Conservation (phyloP, 2,329 filamentous ascomycete genomes). For the Colletotrichum sp. region DNA sequence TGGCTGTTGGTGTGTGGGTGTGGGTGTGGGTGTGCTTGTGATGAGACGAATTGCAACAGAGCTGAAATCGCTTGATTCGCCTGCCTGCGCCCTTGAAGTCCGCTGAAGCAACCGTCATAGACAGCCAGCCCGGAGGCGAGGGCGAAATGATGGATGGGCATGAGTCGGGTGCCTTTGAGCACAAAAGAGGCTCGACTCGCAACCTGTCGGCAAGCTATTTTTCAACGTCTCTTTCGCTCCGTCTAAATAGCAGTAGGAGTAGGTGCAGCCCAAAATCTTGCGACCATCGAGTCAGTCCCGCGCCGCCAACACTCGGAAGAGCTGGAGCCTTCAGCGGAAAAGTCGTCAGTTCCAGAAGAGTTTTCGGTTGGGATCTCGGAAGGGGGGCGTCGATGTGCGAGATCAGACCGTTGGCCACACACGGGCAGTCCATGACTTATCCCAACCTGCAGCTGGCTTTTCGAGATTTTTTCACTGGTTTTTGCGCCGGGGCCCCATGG, state of each 20-base stretch:
- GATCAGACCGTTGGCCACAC: neutral
- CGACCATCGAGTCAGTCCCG: conserved; percentile 1
- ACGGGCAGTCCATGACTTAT: neutral
- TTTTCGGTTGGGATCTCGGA: neutral
- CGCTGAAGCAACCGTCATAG: neutral
- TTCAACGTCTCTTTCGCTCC: neutral
- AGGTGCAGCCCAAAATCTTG: neutral
- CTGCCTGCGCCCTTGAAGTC: neutral
- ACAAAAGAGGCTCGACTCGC: neutral
- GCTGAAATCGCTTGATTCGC: neutral
- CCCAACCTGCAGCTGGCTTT: neutral
- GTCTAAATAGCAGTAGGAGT: neutral
- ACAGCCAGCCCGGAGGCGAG: neutral
- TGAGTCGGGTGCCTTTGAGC: conserved; percentile 1
- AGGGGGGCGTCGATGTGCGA: neutral
- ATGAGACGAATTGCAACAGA: neutral
- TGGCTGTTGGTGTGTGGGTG: neutral
- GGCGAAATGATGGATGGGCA: neutral
- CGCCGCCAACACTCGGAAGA: neutral
- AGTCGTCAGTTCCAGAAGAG: neutral
- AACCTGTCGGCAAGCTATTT: neutral
- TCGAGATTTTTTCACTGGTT: neutral
- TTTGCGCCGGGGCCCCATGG: neutral
- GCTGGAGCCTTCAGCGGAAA: neutral
- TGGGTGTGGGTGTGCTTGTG: neutral